Evolutionary conservation across 2,329 filamentous ascomycete genomes (phyloP).

Genomic region (Zasmidium cellare): DNA sequence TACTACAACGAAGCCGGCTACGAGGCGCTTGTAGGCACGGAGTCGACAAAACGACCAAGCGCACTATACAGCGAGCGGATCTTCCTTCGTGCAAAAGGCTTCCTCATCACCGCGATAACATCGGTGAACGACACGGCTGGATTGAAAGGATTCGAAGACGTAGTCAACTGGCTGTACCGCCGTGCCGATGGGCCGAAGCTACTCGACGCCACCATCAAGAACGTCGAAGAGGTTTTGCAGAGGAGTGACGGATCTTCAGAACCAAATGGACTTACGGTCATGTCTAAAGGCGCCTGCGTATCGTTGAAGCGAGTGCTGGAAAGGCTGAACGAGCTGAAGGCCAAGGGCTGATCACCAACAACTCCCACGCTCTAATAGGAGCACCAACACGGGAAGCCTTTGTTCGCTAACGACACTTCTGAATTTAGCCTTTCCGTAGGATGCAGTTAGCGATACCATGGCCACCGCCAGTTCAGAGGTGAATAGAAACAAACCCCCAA

Average conservation of each 20-base stretch:
- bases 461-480: too few relatives aligned
- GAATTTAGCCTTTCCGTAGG: too few relatives aligned
- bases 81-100: conserved; percentile 25
- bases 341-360: background rate
- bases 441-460: too few relatives aligned
- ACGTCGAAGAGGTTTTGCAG: conserved; percentile 43
- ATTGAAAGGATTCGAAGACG: conserved; percentile 48
- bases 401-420: too few relatives aligned
- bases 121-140: conserved; percentile 37
- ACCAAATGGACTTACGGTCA: conserved; percentile 46
- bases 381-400: too few relatives aligned
- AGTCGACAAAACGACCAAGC: conserved; percentile 27
- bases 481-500: too few relatives aligned
- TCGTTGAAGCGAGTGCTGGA: conserved; percentile 37
- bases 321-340: conserved; percentile 35
- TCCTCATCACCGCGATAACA: conserved; percentile 36
- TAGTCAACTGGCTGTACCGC: conserved; percentile 56
- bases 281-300: conserved; percentile 49
- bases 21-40: conserved; percentile 45
- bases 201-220: conserved; percentile 46
- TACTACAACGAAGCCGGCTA: conserved; percentile 67
- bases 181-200: conserved; percentile 35
- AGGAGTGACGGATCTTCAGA: conserved; percentile 37
- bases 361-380: too few relatives aligned
- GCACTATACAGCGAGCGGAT: conserved; percentile 33